These are phyloP conservation scores for Talaromyces sp. DNA, from an alignment of 2,329 filamentous ascomycete genomes.

Conservation along the genomic window DNA sequence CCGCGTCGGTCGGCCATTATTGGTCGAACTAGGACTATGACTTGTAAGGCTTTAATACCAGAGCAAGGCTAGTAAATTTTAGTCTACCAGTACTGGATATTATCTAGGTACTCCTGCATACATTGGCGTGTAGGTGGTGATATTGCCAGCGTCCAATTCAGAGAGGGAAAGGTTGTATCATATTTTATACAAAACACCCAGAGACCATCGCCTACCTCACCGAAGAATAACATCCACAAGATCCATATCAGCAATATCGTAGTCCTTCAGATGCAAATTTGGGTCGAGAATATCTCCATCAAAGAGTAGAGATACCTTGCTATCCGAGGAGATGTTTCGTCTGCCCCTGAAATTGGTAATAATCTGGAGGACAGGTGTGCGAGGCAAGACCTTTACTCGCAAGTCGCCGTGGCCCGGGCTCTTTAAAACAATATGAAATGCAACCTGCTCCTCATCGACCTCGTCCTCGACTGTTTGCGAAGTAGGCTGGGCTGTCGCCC, in stretches of 20 bases:
- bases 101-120: too few species aligned
- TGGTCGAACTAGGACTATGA: background rate
- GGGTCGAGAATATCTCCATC: constrained; percentile 69
- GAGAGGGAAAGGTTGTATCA: background rate
- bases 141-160: background rate
- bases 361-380: constrained; percentile 59
- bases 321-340: constrained; percentile 48
- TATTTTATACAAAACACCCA: background rate
- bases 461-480: constrained; percentile 13
- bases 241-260: constrained; percentile 71
- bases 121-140: too few species aligned
- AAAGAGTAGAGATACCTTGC: constrained; percentile 60
- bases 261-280: constrained; percentile 55
- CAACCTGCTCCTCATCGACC: constrained; percentile 19
- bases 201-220: constrained; percentile 29
- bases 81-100: too few species aligned
- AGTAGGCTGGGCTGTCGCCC: constrained; percentile 14
- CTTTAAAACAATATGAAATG: constrained; percentile 48
- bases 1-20: background rate
- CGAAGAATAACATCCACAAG: constrained; percentile 67
- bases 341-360: constrained; percentile 56
- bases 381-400: constrained; percentile 39
- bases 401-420: constrained; percentile 49
- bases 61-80: too few species aligned
- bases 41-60: too few species aligned